Evolutionary conservation across 768 basidiomycete species (phyloP).

Genomic region (Tephrocybe sp.): DNA sequence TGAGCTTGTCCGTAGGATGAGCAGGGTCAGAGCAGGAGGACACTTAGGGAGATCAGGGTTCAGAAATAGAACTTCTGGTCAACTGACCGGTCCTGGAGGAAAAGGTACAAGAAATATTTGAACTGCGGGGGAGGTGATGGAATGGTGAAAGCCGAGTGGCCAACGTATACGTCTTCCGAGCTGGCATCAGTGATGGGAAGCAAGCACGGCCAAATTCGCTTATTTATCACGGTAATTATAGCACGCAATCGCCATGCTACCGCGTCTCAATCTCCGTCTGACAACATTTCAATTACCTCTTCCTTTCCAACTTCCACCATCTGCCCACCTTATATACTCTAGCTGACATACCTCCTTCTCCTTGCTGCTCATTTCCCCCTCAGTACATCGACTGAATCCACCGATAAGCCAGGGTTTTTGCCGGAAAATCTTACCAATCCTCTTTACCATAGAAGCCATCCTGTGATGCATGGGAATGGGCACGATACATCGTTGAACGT

Average conservation of each 20-base stretch:
- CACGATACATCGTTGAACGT: conserved; percentile 18
- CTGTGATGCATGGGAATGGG: conserved; percentile 33
- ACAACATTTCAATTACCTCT: conserved; percentile 4
- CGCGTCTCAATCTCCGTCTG: conserved; percentile 11
- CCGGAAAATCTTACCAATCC: conserved; percentile 2
- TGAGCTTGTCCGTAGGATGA: too few relatives aligned
- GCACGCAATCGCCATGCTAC: conserved; percentile 13
- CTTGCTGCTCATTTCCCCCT: neutral
- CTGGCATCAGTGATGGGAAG: too few relatives aligned
- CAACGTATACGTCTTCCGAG: neutral
- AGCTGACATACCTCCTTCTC: neutral
- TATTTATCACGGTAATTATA: conserved; percentile 15
- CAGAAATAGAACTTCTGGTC: neutral
- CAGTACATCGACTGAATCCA: neutral
- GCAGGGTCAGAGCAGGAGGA: neutral
- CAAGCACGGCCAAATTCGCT: conserved; percentile 16
- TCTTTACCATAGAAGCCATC: conserved; percentile 17
- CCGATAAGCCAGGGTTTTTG: conserved; percentile 6
- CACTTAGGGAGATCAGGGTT: neutral
- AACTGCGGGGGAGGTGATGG: neutral
- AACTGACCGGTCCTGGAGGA: neutral
- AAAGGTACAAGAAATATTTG: neutral
- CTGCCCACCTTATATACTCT: neutral
- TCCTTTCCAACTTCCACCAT: conserved; percentile 7
- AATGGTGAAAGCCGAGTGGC: neutral